Conservation (phyloP, 2,329 filamentous ascomycete species). For the Fusarium dimerum region DNA sequence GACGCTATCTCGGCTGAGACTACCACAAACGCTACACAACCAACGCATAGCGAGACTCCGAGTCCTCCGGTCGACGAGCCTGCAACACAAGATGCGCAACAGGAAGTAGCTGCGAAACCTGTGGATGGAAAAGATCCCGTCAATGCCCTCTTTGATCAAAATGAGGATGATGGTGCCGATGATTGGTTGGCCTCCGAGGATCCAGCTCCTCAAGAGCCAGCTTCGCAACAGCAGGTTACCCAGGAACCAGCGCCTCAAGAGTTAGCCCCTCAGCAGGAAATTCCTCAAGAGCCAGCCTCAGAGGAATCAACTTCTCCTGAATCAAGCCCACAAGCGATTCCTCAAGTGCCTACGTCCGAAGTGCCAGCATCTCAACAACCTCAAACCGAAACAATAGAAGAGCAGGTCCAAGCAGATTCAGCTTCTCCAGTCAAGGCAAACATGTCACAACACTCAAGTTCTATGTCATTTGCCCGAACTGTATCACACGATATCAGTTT, state of each 20-base stretch:
- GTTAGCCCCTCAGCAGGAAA: slow-evolving; percentile 2
- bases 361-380: not conserved
- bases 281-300: slow-evolving; percentile 8
- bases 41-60: slow-evolving; percentile 4
- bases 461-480: slow-evolving; percentile 64
- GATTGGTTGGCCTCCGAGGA: slow-evolving; percentile 29
- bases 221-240: not conserved
- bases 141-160: slow-evolving; percentile 24
- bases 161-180: slow-evolving; percentile 22
- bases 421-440: slow-evolving; percentile 28
- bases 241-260: not conserved
- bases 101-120: slow-evolving; percentile 9
- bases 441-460: slow-evolving; percentile 57
- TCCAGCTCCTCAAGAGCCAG: slow-evolving; percentile 6
- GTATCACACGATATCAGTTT: slow-evolving; percentile 64
- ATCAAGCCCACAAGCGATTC: too few species aligned
- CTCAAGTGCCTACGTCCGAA: not conserved
- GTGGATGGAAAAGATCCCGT: slow-evolving; percentile 5
- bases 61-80: slow-evolving; percentile 8
- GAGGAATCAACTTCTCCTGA: slow-evolving; percentile 13
- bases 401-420: slow-evolving; percentile 12
- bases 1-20: slow-evolving; percentile 19
- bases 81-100: slow-evolving; percentile 11
- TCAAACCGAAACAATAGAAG: slow-evolving; percentile 5
- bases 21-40: slow-evolving; percentile 12